Conservation (phyloP, 805 yeast species). For the Suhomyces sp. region DNA sequence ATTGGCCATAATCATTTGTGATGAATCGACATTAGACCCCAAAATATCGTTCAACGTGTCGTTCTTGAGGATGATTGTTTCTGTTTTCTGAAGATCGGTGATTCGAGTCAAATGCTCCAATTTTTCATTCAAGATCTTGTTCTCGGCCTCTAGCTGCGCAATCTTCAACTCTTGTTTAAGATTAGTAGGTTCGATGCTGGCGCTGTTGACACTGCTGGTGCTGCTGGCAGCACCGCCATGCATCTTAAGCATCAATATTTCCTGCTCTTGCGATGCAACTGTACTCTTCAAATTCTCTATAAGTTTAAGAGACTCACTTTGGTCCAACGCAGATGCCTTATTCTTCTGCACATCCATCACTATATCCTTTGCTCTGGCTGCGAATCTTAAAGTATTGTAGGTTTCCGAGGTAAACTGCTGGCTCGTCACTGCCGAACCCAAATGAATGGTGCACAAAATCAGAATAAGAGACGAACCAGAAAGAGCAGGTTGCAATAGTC, state of each 20-base stretch:
- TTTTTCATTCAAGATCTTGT: slow-evolving; percentile 59
- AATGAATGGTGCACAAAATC: slow-evolving; percentile 82
- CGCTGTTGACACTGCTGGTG: not conserved
- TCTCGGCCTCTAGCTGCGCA: slow-evolving; percentile 53
- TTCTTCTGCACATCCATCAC: slow-evolving; percentile 61
- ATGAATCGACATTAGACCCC: slow-evolving; percentile 39
- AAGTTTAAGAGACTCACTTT: slow-evolving; percentile 37
- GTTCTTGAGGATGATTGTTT: slow-evolving; percentile 53
- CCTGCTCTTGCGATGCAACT: slow-evolving; percentile 58
- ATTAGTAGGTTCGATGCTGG: not conserved
- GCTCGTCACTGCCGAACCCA: slow-evolving; percentile 36
- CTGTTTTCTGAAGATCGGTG: slow-evolving; percentile 57
- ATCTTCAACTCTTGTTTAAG: slow-evolving; percentile 4
- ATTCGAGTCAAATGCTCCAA: slow-evolving; percentile 67
- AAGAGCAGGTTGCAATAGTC: slow-evolving; percentile 87
- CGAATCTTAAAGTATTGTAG: slow-evolving; percentile 82
- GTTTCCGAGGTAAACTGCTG: slow-evolving; percentile 69
- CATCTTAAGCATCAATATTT: slow-evolving; percentile 37
- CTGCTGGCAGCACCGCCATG: not conserved
- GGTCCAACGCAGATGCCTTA: slow-evolving; percentile 35
- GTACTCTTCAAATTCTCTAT: slow-evolving; percentile 57
- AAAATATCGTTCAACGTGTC: slow-evolving; percentile 59
- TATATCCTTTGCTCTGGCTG: slow-evolving; percentile 88
- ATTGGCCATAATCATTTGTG: slow-evolving; percentile 44
- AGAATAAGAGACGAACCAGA: slow-evolving; percentile 83